Evolutionary conservation across 345 rosid genomes (phyloP).

Genomic region (Rhodamnia rubescens): DNA sequence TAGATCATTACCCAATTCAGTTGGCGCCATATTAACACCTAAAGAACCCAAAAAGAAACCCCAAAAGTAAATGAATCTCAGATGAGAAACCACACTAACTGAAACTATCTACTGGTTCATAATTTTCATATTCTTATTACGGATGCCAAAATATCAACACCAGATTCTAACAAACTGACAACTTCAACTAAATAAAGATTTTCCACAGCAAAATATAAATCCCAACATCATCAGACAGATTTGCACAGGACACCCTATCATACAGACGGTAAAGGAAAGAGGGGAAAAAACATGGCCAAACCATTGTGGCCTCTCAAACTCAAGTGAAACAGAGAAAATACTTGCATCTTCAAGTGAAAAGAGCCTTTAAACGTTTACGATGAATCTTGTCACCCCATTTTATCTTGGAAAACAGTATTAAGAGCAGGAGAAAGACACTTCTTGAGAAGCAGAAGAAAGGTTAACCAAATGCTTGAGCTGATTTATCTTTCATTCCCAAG

Average conservation of each 20-base stretch:
- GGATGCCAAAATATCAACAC: neutral
- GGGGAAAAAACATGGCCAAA: neutral
- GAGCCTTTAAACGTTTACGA: neutral
- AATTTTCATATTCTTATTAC: neutral
- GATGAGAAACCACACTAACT: neutral
- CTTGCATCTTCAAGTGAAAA: neutral
- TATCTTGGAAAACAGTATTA: neutral
- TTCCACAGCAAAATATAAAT: neutral
- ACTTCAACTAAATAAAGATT: neutral
- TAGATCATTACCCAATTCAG: constrained; percentile 15
- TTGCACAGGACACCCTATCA: neutral
- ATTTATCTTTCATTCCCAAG: neutral
- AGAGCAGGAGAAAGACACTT: neutral
- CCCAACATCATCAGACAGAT: neutral
- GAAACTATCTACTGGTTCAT: neutral
- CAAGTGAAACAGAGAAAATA: neutral
- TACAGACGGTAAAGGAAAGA: neutral
- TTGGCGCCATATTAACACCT: constrained; percentile 25
- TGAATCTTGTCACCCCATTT: neutral
- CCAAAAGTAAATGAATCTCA: neutral
- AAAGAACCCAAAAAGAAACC: neutral
- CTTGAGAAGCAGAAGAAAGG: neutral
- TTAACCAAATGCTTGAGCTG: neutral
- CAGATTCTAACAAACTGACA: neutral
- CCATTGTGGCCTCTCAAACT: neutral